Evolutionary conservation across 768 basidiomycete species (phyloP), one percentile per base, ranked within the genome.

Genomic region (Trametes villosa): DNA sequence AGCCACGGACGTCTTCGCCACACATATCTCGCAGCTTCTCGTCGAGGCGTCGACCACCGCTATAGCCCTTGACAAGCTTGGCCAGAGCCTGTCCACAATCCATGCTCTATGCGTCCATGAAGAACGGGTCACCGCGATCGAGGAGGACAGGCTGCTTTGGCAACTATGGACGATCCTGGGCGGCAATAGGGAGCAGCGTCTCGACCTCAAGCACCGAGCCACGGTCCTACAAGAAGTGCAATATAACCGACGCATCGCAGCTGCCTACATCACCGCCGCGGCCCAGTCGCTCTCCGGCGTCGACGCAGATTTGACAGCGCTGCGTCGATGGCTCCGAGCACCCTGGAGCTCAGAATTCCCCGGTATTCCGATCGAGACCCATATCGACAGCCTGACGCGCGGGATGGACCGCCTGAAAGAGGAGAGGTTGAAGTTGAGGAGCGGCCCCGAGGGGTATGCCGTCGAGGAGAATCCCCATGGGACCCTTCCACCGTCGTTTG

Each of bases 161-260:
- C 75, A 83, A 18, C 77, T 92, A 9, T 92, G 90, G 91, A 87
- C 89, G 2, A 77, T 55, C 24, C 70, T 91, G 1, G 91, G 90
- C 0, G 83, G 86, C 1, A 90, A 92, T 67, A 73, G 68, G 46
- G 75, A 71, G 31, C 68, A 72, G 49, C 65, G 88, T 57, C 77
- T 75, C 18, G 77, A 78, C 24, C 81, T 82, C 60, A 76, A 85
- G 18, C 67, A 76, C 22, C 81, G 88, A 64, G 73, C 85, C 7
- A 66, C 46, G 1, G 71, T 92, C 44, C 77, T 92, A 59, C 77
- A 75, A 54, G 79, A 82, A 44, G 69, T 92, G 11, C 78, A 78
- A 8, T 68, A 65, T 24, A 90, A 89, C 64, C 78, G 88, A 63
- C 81, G 80, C 62, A 77, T 80, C 58, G 91, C 91, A 1, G 71